Base-by-base conservation (phyloP, 768 basidiomycete genomes). In the Pisolithus sp. region DNA sequence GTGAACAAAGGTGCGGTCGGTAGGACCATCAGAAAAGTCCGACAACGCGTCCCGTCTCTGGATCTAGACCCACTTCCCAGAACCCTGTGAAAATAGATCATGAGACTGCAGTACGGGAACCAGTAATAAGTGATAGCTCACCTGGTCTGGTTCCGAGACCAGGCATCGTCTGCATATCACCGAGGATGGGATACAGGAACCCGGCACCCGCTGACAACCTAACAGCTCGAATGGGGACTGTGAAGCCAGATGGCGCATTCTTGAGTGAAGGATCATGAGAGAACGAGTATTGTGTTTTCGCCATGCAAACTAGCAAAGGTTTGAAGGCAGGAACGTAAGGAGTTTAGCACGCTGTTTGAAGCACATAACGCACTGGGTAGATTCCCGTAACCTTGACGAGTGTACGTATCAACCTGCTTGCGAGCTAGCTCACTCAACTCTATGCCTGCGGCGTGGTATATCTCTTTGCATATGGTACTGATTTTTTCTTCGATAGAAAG, bases 141-240 rank as follows among this genome's bases (percentile, higher is more conserved):
- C 88, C 90, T 67, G 93, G 93, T 54, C 93, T 83, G 53, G 92
- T 96, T 23, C 85, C 90, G 39, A 96, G 79, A 59, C 93, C 95
- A 41, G 95, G 95, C 92, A 99, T 95, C 51, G 93, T 97, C 68
- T 91, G 88, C 90, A 99, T 97, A 67, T 94, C 92, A 37, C 89
- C 91, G n/a, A 89, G 76, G 55, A 97, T 80, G 21, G 95, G 94
- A 69, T 94, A 96, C 57, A 98, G 71, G 83, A 98, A 97, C 23
- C 91, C 91, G 52, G 94, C 93, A 40, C 95, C 95, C 5, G 93
- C 96, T 7, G 90, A 89, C 20, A 95, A 72, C 44, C 89, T 77
- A 43, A 97, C 89, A 50, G 84, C 82, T 30, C 90, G 83, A 66
- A 99, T 92, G 23, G 94, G 93, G 53, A 98, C 74, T 8, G 83